Base-by-base conservation (phyloP, 352 stramenopile genomes). In the Phytophthora multivora region DNA sequence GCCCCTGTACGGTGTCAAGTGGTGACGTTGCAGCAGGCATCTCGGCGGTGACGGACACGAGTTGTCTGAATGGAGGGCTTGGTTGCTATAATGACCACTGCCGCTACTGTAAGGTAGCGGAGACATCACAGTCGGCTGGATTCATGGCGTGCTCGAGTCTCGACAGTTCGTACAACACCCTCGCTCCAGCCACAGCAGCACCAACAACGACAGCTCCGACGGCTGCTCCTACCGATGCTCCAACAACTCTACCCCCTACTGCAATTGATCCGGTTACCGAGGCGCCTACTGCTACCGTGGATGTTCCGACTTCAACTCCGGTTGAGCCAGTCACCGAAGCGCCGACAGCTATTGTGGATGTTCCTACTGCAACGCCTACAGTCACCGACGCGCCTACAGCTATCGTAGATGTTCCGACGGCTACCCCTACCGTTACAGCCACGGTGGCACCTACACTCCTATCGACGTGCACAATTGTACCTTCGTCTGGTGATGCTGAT, bases 51-150 rank as follows among this genome's bases (percentile, higher is more conserved):
- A 49, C 41, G 19, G 74, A 79, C 35, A 36, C 39, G 10, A 45
- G 42, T 1, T 83, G 74, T 33, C 40, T 55, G 9, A 50, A 45
- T 8, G 71, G 74, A 8, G 74, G 74, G 11, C 59, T 83, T 12
- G 71, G 41, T 21, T 86, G 77, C 51, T 77, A 75, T 31, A 72
- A 69, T 19, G 53, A 75, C 40, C 51, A 66, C 55, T 82, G 73
- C 18, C 71, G 71, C 16, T 83, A 59, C 52, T 85, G 75, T 48
- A 76, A 71, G 28, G 39, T 47, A 5, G 35, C 11, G n/a, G 39
- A 66, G 19, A 83, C 73, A 0, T 31, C 56, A 2, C 61, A 77
- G 38, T 83, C 75, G 3, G 15, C 62, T 15, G 47, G 47, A 0
- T 69, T 69, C 40, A 51, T 65, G 11, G 46, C 54, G 4, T 69